Evolutionary conservation across 257 asterid genomes (phyloP).

Genomic region (Forsythia suspensa): DNA sequence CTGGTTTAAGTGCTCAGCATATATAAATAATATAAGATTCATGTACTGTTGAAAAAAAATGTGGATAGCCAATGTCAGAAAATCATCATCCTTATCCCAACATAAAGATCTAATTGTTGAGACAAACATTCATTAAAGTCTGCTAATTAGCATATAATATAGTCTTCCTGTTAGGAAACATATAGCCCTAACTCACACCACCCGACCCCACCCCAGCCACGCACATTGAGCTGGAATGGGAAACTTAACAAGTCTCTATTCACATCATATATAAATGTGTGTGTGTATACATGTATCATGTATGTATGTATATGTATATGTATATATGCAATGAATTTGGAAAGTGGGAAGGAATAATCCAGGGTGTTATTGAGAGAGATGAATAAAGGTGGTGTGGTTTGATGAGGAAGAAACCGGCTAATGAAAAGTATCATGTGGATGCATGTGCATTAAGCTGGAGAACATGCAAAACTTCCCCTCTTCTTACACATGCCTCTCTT

Average conservation of each 20-base stretch:
- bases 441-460: slow-evolving; percentile 50
- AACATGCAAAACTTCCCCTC: slow-evolving; percentile 5
- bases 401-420: slow-evolving; percentile 20
- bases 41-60: not conserved
- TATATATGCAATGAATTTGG: slow-evolving; percentile 51
- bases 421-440: slow-evolving; percentile 57
- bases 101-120: slow-evolving; percentile 28
- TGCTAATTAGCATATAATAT: slow-evolving; percentile 6
- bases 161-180: slow-evolving; percentile 36
- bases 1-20: not conserved
- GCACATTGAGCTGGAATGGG: slow-evolving; percentile 41
- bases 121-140: slow-evolving; percentile 27
- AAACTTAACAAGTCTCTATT: not conserved
- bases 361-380: slow-evolving; percentile 43
- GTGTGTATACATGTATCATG: no score
- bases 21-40: not conserved
- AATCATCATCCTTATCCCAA: slow-evolving; percentile 18
- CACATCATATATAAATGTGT: not conserved
- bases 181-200: not conserved
- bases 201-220: slow-evolving; percentile 31
- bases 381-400: slow-evolving; percentile 25
- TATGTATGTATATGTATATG: not conserved
- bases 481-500: slow-evolving; percentile 19
- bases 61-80: not conserved
- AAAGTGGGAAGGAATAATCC: slow-evolving; percentile 66